These are phyloP conservation scores for Aspergillus costaricaensis DNA, from an alignment of 2,329 filamentous ascomycete species.

Conservation along the genomic window DNA sequence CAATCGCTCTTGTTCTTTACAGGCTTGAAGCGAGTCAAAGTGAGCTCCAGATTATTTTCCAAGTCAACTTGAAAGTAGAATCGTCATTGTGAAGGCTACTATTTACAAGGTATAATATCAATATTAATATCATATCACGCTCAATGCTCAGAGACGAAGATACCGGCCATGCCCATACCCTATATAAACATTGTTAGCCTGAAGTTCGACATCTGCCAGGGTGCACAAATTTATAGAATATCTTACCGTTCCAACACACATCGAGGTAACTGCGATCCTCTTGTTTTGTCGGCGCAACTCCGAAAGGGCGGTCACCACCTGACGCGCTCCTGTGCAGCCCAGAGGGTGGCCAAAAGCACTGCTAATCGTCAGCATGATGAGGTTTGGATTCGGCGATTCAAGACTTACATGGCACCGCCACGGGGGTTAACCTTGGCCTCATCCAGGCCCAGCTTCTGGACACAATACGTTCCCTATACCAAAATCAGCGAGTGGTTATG, in stretches of 20 bases:
- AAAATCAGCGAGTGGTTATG: constrained; percentile 8
- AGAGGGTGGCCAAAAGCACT: constrained; percentile 85
- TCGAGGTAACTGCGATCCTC: constrained; percentile 82
- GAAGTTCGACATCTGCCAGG: background rate
- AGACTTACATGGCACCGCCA: constrained; percentile 73
- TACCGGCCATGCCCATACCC: constrained; percentile 77
- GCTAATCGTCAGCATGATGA: constrained; percentile 14
- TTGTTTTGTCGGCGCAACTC: constrained; percentile 78
- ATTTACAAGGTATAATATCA: constrained; percentile 4
- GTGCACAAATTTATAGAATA: constrained; percentile 44
- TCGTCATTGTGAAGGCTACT: background rate
- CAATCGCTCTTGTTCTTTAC: background rate
- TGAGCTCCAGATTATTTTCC: background rate
- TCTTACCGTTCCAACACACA: constrained; percentile 85
- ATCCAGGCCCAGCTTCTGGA: constrained; percentile 77
- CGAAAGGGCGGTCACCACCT: constrained; percentile 84
- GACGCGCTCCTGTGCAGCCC: constrained; percentile 85
- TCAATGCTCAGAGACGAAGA: constrained; percentile 84
- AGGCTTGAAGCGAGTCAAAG: background rate
- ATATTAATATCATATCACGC: background rate
- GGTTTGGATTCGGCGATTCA: background rate
- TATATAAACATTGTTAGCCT: constrained; percentile 15
- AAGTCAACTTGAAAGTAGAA: background rate
- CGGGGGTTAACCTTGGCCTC: constrained; percentile 89
- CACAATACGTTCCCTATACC: constrained; percentile 80